Evolutionary conservation across 78 protist species (phyloP).

Genomic region (Capsaspora owczarzaki): DNA sequence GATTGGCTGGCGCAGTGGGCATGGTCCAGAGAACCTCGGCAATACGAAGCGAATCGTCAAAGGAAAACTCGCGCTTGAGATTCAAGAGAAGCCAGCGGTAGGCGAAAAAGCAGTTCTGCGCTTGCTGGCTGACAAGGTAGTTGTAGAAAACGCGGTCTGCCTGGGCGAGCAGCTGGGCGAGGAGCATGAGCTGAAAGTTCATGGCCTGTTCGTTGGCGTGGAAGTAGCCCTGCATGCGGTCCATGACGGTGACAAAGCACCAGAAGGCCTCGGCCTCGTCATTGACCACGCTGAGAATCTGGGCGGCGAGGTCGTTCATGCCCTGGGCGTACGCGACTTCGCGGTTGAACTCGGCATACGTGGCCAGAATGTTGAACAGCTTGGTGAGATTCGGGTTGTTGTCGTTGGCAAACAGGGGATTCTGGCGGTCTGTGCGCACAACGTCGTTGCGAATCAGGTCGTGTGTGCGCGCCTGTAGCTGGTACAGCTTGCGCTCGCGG

Average conservation of each 20-base stretch:
- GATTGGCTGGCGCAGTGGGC: neutral
- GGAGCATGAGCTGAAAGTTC: neutral
- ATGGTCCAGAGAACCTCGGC: slow-evolving; percentile 45
- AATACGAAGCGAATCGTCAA: slow-evolving; percentile 5
- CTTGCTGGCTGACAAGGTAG: neutral
- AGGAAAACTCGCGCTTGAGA: slow-evolving; percentile 50
- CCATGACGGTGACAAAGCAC: slow-evolving; percentile 40
- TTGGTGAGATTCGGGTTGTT: neutral
- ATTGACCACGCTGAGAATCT: slow-evolving; percentile 17
- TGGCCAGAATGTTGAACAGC: slow-evolving; percentile 28
- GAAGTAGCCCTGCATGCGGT: neutral
- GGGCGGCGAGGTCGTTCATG: slow-evolving; percentile 38
- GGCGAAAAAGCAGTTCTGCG: slow-evolving; percentile 23
- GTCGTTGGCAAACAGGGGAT: slow-evolving; percentile 7
- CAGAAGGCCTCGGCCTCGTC: slow-evolving; percentile 55
- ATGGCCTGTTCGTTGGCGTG: neutral
- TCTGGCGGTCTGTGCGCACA: slow-evolving; percentile 44
- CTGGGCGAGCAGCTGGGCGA: neutral
- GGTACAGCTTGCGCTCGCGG: neutral
- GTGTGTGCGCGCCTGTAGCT: neutral
- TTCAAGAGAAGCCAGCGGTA: slow-evolving; percentile 57
- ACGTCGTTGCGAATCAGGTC: slow-evolving; percentile 42
- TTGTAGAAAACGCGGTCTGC: neutral
- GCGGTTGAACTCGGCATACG: slow-evolving; percentile 45
- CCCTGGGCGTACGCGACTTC: slow-evolving; percentile 54